These are phyloP conservation scores for Arthrobotrys entomopaga DNA, from an alignment of 2,329 filamentous ascomycete species.

Conservation along the genomic window DNA sequence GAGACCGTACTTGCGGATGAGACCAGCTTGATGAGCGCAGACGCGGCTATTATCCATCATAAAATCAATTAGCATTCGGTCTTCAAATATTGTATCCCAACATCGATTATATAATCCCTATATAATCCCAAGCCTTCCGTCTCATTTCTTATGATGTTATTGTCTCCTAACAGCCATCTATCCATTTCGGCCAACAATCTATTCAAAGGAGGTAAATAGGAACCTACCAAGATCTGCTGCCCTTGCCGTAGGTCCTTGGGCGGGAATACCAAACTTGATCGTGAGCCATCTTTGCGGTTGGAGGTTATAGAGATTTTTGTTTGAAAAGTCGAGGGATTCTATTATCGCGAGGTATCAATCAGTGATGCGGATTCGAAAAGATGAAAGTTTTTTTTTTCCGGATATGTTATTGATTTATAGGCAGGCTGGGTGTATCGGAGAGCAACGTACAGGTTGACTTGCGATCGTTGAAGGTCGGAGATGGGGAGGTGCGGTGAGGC, in stretches of 20 bases:
- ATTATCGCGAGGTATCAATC: slow-evolving; percentile 11
- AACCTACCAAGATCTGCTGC: slow-evolving; percentile 88
- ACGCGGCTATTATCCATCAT: slow-evolving; percentile 70
- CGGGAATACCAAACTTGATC: slow-evolving; percentile 99
- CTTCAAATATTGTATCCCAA: not conserved
- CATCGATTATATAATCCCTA: too few species aligned
- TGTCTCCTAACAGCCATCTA: slow-evolving; percentile 40
- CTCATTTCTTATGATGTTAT: slow-evolving; percentile 58
- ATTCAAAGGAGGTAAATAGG: slow-evolving; percentile 34
- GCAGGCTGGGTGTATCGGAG: not conserved
- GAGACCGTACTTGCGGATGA: slow-evolving; percentile 99
- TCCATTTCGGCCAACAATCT: slow-evolving; percentile 38
- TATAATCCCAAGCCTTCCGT: slow-evolving; percentile 18
- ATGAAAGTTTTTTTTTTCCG: not conserved
- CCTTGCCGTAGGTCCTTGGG: slow-evolving; percentile 97
- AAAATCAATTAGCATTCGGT: slow-evolving; percentile 56
- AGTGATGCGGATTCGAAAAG: slow-evolving; percentile 22
- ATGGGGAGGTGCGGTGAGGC: slow-evolving; percentile 23
- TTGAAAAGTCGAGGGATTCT: slow-evolving; percentile 48
- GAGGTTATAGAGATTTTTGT: slow-evolving; percentile 48
- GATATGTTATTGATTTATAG: not conserved
- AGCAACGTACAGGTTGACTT: slow-evolving; percentile 47
- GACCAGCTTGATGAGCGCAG: slow-evolving; percentile 95
- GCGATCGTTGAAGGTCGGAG: slow-evolving; percentile 25
- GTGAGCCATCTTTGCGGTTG: slow-evolving; percentile 76